A percentile compares a stretch with the other conserved stretches of the same genome.
Evolutionary conservation across 176 grass and related monocot species (phyloP).

Genomic region (Triticum aestivum): DNA sequence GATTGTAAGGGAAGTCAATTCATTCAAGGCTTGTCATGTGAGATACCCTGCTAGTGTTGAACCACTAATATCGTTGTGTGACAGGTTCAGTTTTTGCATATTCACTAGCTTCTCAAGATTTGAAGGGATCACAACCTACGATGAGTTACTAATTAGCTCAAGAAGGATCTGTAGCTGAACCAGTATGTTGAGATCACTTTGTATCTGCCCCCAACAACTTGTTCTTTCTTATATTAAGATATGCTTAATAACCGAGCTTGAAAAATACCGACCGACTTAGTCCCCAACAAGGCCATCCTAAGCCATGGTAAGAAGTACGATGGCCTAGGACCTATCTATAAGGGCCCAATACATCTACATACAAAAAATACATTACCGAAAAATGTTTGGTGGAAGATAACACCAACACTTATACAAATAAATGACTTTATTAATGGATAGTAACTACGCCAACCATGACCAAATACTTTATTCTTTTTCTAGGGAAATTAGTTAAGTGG

Average conservation of each 20-base stretch:
- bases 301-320: no score
- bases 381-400: no score
- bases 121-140: constrained; percentile 55
- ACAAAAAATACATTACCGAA: no score
- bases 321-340: no score
- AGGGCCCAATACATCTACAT: no score
- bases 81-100: constrained; percentile 70
- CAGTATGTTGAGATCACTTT: constrained; percentile 36
- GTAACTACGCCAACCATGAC: no score
- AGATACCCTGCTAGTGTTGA: constrained; percentile 54
- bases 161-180: constrained; percentile 53
- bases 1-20: constrained; percentile 90
- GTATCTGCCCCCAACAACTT: constrained; percentile 54
- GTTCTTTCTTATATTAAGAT: constrained; percentile 77
- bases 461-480: no score
- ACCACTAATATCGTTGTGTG: constrained; percentile 61
- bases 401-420: no score
- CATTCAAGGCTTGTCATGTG: constrained; percentile 62
- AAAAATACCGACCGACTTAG: constrained; percentile 34
- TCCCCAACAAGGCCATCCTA: constrained; percentile 6
- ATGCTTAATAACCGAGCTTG: constrained; percentile 23
- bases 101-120: constrained; percentile 51
- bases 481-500: no score
- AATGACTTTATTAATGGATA: no score
- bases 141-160: constrained; percentile 82